These are phyloP conservation scores for Pseudoturritis turrita DNA, from an alignment of 345 rosid genomes.

Conservation along the genomic window DNA sequence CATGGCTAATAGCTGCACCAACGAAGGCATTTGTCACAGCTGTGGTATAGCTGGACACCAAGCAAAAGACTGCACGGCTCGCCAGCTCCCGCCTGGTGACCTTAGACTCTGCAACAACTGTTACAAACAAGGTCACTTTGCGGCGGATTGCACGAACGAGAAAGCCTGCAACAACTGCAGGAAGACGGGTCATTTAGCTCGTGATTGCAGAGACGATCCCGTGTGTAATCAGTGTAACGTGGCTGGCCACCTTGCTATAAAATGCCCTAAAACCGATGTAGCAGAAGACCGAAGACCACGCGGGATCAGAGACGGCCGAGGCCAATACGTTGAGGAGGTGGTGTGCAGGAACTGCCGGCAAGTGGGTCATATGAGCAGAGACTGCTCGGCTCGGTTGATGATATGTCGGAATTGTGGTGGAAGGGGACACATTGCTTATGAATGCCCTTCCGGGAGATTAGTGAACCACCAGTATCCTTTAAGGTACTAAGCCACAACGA, in stretches of 20 bases:
- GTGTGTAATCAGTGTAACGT: conserved; percentile 66
- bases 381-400: conserved; percentile 68
- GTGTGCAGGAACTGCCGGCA: conserved; percentile 78
- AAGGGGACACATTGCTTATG: conserved; percentile 71
- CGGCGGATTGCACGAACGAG: conserved; percentile 80
- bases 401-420: conserved; percentile 88
- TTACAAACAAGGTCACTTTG: conserved; percentile 84
- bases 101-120: conserved; percentile 82
- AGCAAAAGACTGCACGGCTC: conserved; percentile 75
- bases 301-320: conserved; percentile 29
- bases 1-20: conserved; percentile 68
- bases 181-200: conserved; percentile 83
- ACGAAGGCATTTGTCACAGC: conserved; percentile 85
- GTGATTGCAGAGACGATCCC: conserved; percentile 71
- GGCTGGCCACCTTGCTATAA: conserved; percentile 65
- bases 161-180: conserved; percentile 89
- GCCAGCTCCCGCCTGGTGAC: conserved; percentile 71
- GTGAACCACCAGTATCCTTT: conserved; percentile 38
- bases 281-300: conserved; percentile 48
- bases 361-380: conserved; percentile 81
- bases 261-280: conserved; percentile 52
- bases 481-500: not conserved
- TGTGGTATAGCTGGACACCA: conserved; percentile 91
- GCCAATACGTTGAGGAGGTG: conserved; percentile 40
- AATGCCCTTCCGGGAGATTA: conserved; percentile 71